Conservation (phyloP, 2,329 filamentous ascomycete species). For the Cordyceps cicadae region DNA sequence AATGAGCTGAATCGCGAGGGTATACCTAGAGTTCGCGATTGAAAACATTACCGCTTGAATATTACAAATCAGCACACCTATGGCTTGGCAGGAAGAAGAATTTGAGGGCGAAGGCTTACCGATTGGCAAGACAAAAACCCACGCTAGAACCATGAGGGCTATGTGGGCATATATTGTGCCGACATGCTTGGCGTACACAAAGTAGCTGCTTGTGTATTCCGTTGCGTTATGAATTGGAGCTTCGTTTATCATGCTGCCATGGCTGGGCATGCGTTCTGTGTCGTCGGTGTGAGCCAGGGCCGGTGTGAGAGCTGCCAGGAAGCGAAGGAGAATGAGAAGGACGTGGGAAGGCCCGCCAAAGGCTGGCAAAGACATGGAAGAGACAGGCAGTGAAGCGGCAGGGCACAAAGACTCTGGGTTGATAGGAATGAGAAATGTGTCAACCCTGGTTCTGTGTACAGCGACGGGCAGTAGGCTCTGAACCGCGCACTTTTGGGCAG, state of each 20-base stretch:
- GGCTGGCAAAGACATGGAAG: background rate
- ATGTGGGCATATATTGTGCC: slow-evolving; percentile 62
- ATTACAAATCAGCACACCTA: slow-evolving; percentile 8
- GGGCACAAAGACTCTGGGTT: background rate
- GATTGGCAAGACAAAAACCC: slow-evolving; percentile 64
- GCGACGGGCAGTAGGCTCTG: too few relatives aligned
- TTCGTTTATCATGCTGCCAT: slow-evolving; percentile 5
- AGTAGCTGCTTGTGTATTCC: slow-evolving; percentile 47
- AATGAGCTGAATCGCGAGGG: slow-evolving; percentile 57
- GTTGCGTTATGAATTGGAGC: slow-evolving; percentile 17
- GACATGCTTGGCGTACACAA: slow-evolving; percentile 44
- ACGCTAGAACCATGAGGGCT: slow-evolving; percentile 58
- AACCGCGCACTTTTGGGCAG: too few relatives aligned
- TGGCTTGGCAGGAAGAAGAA: too few relatives aligned
- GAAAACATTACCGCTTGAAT: slow-evolving; percentile 73
- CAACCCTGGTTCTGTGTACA: background rate
- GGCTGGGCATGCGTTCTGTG: slow-evolving; percentile 10
- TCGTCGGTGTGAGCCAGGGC: slow-evolving; percentile 11
- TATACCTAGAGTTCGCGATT: slow-evolving; percentile 67
- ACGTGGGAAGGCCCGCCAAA: background rate
- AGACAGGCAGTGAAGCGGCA: background rate
- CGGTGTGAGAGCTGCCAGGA: slow-evolving; percentile 12
- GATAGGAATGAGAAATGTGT: background rate
- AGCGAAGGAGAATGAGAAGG: background rate
- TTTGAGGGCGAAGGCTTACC: slow-evolving; percentile 42